Evolutionary conservation across 179 eudicot species (phyloP).

Genomic region (Silene noctiflora): DNA sequence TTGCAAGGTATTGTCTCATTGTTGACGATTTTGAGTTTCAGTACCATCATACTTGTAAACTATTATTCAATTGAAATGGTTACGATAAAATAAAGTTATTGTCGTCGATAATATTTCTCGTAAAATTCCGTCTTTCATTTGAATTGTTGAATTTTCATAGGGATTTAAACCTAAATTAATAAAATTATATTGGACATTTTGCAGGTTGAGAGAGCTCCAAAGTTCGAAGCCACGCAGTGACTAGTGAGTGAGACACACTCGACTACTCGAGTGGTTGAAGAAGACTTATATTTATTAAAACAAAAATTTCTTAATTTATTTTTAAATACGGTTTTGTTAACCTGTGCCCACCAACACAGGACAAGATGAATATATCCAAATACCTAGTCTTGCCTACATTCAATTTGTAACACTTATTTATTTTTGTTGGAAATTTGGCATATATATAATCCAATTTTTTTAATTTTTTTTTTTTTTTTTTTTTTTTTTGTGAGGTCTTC

Average conservation of each 20-base stretch:
- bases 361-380: background rate
- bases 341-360: no score
- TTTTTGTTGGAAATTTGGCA: background rate
- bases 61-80: no score
- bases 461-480: no score
- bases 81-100: no score
- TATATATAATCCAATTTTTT: background rate
- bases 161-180: no score
- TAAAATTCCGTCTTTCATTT: no score
- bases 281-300: background rate
- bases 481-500: background rate
- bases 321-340: no score
- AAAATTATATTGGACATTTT: no score
- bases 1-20: slow-evolving; percentile 44
- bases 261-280: slow-evolving; percentile 20
- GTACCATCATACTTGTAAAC: no score
- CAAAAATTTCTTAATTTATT: background rate
- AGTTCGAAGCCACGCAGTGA: background rate
- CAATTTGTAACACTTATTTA: background rate
- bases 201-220: slow-evolving; percentile 28
- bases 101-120: no score
- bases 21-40: no score
- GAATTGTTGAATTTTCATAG: no score
- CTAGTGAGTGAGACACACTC: background rate
- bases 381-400: background rate